These are phyloP conservation scores for Dovyalis caffra DNA, from an alignment of 345 rosid genomes.

Conservation along the genomic window DNA sequence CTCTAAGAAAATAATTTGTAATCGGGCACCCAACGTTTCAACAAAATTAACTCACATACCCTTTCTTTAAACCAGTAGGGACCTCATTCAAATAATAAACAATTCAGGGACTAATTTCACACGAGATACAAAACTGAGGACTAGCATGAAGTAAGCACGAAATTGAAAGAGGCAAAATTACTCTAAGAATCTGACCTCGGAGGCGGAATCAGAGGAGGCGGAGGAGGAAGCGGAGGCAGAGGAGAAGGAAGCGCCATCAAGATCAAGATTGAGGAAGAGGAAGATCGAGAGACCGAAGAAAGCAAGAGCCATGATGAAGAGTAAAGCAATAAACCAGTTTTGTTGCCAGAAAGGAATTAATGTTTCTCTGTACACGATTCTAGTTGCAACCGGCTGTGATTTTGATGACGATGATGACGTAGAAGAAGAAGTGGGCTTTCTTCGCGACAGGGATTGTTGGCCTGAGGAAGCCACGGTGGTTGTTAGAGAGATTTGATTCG, in stretches of 20 bases:
- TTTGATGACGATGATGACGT: slow-evolving; percentile 30
- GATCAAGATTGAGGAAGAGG: slow-evolving; percentile 63
- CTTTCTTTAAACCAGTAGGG: too few species aligned
- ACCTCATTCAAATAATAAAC: too few species aligned
- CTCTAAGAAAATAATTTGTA: too few species aligned
- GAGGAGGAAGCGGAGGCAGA: slow-evolving; percentile 43
- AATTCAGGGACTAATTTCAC: too few species aligned
- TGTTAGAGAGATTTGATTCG: too few species aligned
- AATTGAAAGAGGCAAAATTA: neutral
- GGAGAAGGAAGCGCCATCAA: slow-evolving; percentile 39
- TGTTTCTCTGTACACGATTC: slow-evolving; percentile 31
- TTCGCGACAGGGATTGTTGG: slow-evolving; percentile 47
- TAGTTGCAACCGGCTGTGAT: slow-evolving; percentile 12
- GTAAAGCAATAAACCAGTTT: slow-evolving; percentile 76
- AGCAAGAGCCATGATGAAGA: slow-evolving; percentile 66
- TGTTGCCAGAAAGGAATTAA: slow-evolving; percentile 66
- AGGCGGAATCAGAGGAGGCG: slow-evolving; percentile 40
- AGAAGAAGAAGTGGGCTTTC: slow-evolving; percentile 44
- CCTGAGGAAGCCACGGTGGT: slow-evolving; percentile 93
- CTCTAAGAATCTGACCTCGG: slow-evolving; percentile 61
- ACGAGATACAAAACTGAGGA: too few species aligned
- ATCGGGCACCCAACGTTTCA: too few species aligned
- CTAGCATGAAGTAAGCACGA: too few species aligned
- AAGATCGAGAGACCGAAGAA: slow-evolving; percentile 66
- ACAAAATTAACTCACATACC: too few species aligned